phyloP scores from a whole-genome alignment of 352 stramenopile genomes.

The Pythium dissotocum region DNA sequence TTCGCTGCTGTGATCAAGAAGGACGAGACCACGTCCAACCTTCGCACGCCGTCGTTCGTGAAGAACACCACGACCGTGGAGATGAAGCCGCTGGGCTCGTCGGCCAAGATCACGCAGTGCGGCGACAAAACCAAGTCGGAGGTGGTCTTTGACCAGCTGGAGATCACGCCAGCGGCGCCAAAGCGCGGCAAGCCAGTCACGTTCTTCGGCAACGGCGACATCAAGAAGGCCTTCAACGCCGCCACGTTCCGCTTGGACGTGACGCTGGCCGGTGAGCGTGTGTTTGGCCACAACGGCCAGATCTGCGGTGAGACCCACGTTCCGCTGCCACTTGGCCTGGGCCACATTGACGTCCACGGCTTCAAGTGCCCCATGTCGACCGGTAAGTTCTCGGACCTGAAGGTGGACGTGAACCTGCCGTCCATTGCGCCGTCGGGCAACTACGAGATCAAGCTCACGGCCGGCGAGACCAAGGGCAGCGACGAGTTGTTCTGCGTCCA shows the following conservation, averaged over 20 bases:
- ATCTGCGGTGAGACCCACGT: constrained; percentile 81
- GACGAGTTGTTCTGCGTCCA: constrained; percentile 79
- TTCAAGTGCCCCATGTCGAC: constrained; percentile 72
- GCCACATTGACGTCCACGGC: constrained; percentile 84
- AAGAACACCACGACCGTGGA: constrained; percentile 30
- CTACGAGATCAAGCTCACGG: constrained; percentile 80
- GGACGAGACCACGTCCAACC: constrained; percentile 9
- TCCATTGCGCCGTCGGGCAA: constrained; percentile 76
- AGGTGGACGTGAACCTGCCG: constrained; percentile 82
- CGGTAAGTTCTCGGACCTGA: constrained; percentile 64
- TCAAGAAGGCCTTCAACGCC: constrained; percentile 63
- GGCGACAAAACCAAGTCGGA: constrained; percentile 62
- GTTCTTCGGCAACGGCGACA: constrained; percentile 69
- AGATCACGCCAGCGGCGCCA: constrained; percentile 60
- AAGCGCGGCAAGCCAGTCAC: constrained; percentile 76
- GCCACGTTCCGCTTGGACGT: constrained; percentile 75
- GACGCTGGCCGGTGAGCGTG: constrained; percentile 65
- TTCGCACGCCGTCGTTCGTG: background rate
- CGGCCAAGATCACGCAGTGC: constrained; percentile 81
- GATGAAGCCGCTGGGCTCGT: constrained; percentile 49
- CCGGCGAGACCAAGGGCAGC: constrained; percentile 39
- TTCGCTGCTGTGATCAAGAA: constrained; percentile 44
- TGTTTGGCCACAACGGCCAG: constrained; percentile 74
- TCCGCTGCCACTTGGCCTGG: constrained; percentile 75
- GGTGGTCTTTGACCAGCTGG: constrained; percentile 68